Conservation (phyloP, 2,329 filamentous ascomycete genomes). For the Triangularia setosa region DNA sequence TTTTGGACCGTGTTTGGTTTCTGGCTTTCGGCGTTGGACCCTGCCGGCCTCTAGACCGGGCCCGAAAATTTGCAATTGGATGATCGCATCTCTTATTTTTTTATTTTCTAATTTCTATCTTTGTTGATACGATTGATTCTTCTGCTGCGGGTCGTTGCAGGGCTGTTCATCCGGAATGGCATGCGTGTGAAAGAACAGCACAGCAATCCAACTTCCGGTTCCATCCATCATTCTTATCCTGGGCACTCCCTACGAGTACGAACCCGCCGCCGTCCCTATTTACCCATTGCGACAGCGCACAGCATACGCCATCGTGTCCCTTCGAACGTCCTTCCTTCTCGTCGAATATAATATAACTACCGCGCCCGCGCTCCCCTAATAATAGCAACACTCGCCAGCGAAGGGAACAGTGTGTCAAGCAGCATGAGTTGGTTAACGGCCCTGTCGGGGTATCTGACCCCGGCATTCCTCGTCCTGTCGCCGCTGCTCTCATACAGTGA, state of each 20-base stretch:
- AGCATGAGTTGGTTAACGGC: slow-evolving; percentile 44
- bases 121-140: background rate
- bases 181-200: background rate
- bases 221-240: background rate
- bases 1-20: background rate
- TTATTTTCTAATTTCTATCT: background rate
- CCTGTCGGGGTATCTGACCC: slow-evolving; percentile 55
- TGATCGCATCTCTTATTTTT: background rate
- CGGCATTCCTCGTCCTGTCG: slow-evolving; percentile 60
- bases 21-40: slow-evolving; percentile 3
- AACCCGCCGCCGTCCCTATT: background rate
- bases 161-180: background rate
- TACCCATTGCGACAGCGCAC: background rate
- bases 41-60: background rate
- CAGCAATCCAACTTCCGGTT: background rate
- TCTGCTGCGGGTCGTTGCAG: background rate
- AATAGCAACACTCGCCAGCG: background rate
- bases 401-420: background rate
- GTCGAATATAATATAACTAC: background rate
- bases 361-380: background rate
- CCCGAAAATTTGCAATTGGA: slow-evolving; percentile 4
- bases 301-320: background rate
- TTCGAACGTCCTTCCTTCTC: background rate
- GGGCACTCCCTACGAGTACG: background rate
- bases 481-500: slow-evolving; percentile 63